Base-by-base conservation (phyloP, 139 green algal species). In the Micractinium sp. region DNA sequence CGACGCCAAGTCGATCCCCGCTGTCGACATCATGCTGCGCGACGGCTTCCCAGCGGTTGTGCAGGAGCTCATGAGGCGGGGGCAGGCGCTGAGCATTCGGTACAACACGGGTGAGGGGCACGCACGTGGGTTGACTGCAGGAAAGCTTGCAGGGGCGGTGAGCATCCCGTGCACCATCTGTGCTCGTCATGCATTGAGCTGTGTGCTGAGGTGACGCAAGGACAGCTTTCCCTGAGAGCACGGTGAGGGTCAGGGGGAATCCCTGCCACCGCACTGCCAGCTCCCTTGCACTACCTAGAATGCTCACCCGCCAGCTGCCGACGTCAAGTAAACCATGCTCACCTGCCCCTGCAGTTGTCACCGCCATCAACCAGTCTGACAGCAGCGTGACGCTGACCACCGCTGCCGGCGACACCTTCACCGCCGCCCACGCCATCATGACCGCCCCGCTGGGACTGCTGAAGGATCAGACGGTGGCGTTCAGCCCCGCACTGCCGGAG, bases 361-460 rank as follows among this genome's bases (percentile, higher is more conserved):
- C 35, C 0, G 23, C 29, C 4, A 76, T 94, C 33, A 31, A 76
- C 33, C 90, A 90, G 39, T 22, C 41, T 3, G 66, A 73, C 9
- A 63, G 53, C 31, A 47, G 84, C 36, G 75, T 91, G 41, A 76
- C 63, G 12, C 85, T 93, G 31, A 47, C 33, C 38, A 83, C 73
- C 36, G 78, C 60, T 16, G 82, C 78, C 79, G 92, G 84, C 5
- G 36, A 82, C 61, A 41, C 31, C 38, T 92, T 93, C 29, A n/a
- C 18, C 2, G 92, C 89, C 0, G 85, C 91, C 4, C 91, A 94
- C 31, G 94, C 91, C 22, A 80, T 97, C 4, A 86, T 97, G n/a
- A 97, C 95, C 13, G 76, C 94, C 13, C 92, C 94, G 0, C 83
- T 96, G 79, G 94, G 93, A 0, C 91, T 94, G 78, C 86, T 97